A percentile compares a stretch with the other conserved stretches of the same genome.
phyloP scores from a whole-genome alignment of 768 basidiomycete genomes.

The Naematelia encephala region DNA sequence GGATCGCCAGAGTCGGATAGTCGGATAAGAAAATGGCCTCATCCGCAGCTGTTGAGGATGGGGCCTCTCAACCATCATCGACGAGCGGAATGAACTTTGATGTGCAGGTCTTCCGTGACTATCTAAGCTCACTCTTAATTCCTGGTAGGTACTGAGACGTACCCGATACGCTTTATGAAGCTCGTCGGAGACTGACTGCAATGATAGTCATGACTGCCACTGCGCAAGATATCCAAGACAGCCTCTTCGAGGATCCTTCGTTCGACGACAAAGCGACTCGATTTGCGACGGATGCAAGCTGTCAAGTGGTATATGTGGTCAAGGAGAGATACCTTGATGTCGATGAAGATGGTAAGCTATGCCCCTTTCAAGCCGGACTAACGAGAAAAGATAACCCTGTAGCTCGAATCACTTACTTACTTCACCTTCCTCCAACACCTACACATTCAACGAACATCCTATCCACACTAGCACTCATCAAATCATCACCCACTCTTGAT shows the following conservation, averaged over 20 bases:
- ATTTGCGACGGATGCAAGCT: conserved; percentile 43
- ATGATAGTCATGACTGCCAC: conserved; percentile 45
- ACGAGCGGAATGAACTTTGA: conserved; percentile 31
- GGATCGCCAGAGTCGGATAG: no score
- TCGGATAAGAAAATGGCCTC: neutral
- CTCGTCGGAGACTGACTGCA: neutral
- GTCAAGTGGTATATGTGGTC: conserved; percentile 48
- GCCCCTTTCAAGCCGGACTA: neutral
- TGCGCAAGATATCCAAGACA: conserved; percentile 35
- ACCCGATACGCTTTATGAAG: no score
- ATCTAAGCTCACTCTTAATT: conserved; percentile 38
- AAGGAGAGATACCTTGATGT: conserved; percentile 27
- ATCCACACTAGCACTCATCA: conserved; percentile 90
- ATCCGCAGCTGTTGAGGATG: conserved; percentile 16
- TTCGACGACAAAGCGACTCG: conserved; percentile 45
- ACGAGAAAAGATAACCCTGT: conserved; percentile 14
- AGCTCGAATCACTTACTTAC: conserved; percentile 39
- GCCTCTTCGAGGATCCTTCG: conserved; percentile 39
- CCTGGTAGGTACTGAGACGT: conserved; percentile 35
- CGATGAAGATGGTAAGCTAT: conserved; percentile 29
- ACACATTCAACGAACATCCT: conserved; percentile 73
- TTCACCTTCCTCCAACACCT: conserved; percentile 58
- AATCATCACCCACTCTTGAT: conserved; percentile 79
- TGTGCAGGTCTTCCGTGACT: conserved; percentile 34
- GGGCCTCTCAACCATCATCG: conserved; percentile 1